phyloP scores from a whole-genome alignment of 352 stramenopile genomes.

The Pythium monospermum region DNA sequence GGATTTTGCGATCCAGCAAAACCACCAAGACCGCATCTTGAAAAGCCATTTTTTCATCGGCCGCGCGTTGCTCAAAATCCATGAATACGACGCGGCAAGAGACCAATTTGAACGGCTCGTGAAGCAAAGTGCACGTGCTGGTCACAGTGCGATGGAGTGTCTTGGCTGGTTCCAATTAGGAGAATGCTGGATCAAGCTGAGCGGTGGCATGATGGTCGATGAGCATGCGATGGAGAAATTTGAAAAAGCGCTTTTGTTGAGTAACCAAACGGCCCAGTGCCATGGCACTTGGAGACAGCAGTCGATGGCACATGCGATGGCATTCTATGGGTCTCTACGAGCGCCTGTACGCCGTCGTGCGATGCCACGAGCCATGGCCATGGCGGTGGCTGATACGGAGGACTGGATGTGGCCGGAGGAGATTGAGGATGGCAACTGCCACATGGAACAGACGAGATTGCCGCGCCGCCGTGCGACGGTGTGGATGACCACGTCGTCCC shows the following conservation, averaged over 20 bases:
- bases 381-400: not conserved
- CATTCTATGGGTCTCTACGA: slow-evolving; percentile 41
- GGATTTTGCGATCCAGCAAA: slow-evolving; percentile 26
- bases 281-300: slow-evolving; percentile 26
- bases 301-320: slow-evolving; percentile 48
- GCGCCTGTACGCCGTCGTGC: slow-evolving; percentile 23
- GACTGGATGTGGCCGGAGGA: slow-evolving; percentile 1
- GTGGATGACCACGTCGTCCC: slow-evolving; percentile 4
- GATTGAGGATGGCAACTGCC: too few species aligned
- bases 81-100: slow-evolving; percentile 34
- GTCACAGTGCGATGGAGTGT: slow-evolving; percentile 37
- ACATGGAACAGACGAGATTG: not conserved
- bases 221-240: slow-evolving; percentile 39
- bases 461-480: slow-evolving; percentile 1
- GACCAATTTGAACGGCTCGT: slow-evolving; percentile 39
- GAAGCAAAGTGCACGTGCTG: slow-evolving; percentile 28
- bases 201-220: slow-evolving; percentile 34
- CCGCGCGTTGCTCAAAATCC: slow-evolving; percentile 27
- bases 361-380: slow-evolving; percentile 10
- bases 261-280: slow-evolving; percentile 41
- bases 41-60: slow-evolving; percentile 35
- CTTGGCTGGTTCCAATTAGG: slow-evolving; percentile 49
- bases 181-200: slow-evolving; percentile 34
- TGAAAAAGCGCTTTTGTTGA: slow-evolving; percentile 30
- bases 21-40: slow-evolving; percentile 41